Percentiles rank a stretch among this genome's conserved stretches.
phyloP scores from a whole-genome alignment of 768 basidiomycete genomes.

The Tremella yokohamensis region DNA sequence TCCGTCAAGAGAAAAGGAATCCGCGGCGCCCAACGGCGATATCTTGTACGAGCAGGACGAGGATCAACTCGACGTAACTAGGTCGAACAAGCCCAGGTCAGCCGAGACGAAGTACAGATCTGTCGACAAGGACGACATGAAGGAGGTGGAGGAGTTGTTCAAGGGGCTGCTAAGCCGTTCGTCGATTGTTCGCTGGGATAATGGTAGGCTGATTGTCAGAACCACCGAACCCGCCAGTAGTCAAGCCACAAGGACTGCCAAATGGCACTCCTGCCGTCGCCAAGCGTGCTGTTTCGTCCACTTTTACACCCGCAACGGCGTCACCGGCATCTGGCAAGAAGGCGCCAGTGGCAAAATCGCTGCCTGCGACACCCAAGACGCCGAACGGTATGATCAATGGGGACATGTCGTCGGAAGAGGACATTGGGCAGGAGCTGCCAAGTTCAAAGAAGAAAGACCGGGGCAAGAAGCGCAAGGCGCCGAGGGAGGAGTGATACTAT shows the following conservation, averaged over 20 bases:
- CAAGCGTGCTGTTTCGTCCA: too few relatives aligned
- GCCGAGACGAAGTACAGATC: conserved; percentile 21
- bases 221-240: too few relatives aligned
- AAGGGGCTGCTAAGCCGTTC: conserved; percentile 45
- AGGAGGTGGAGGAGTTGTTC: conserved; percentile 64
- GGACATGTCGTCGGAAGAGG: background rate
- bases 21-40: conserved; percentile 10
- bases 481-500: conserved; percentile 10
- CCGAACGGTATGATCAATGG: background rate
- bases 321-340: conserved; percentile 1
- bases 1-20: conserved; percentile 6
- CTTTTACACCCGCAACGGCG: background rate
- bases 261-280: background rate
- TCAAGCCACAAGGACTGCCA: background rate
- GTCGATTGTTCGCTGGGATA: background rate
- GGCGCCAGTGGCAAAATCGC: too few relatives aligned
- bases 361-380: background rate
- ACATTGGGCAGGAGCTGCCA: background rate
- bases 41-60: conserved; percentile 30
- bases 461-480: conserved; percentile 36
- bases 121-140: conserved; percentile 59
- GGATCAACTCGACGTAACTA: background rate
- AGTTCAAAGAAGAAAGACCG: conserved; percentile 9
- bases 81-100: background rate
- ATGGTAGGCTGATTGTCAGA: too few relatives aligned